Conservation (phyloP, 1,139 yeast genomes). For the Geotrichum citri-aurantii region DNA sequence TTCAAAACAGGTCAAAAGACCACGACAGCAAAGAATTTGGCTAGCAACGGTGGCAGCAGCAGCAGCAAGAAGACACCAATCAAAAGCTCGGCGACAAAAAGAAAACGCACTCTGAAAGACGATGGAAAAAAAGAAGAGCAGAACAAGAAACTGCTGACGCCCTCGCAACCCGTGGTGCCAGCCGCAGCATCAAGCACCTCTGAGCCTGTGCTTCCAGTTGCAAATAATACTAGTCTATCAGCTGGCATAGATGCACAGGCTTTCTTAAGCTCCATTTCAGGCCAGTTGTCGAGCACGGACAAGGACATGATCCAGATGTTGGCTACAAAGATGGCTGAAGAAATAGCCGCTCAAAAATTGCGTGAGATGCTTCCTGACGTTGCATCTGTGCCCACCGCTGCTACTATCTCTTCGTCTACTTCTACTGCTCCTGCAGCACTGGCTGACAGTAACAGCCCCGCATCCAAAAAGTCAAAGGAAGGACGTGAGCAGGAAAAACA, state of each 20-base stretch:
- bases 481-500: constrained; percentile 1
- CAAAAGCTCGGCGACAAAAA: background rate
- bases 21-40: background rate
- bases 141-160: background rate
- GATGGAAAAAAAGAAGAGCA: background rate
- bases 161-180: background rate
- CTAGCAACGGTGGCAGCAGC: background rate
- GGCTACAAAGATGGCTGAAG: constrained; percentile 18
- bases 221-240: background rate
- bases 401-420: background rate
- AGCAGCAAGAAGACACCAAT: background rate
- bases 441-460: background rate
- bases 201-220: background rate
- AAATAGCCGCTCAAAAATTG: constrained; percentile 12
- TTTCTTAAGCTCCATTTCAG: constrained; percentile 5
- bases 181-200: background rate
- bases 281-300: background rate
- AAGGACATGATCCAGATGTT: constrained; percentile 10
- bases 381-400: background rate
- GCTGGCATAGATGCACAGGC: background rate
- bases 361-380: background rate
- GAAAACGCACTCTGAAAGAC: background rate
- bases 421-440: background rate
- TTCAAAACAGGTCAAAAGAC: background rate
- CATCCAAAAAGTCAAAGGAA: background rate